phyloP scores from a whole-genome alignment of 139 green algal species.

The Haematococcus sp. region DNA sequence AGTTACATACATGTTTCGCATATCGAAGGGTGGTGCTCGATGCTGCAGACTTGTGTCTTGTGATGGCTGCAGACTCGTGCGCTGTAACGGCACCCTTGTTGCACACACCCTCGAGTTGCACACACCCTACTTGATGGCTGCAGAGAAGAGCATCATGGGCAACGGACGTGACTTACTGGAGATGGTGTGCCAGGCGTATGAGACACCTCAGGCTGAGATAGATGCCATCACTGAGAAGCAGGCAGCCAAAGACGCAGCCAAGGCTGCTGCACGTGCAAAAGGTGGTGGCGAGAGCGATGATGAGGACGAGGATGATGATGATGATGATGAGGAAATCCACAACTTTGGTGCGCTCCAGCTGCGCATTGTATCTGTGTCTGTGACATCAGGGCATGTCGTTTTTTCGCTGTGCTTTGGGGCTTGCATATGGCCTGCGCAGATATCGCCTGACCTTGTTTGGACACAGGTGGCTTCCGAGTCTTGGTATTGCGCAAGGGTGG shows the following conservation, averaged over 20 bases:
- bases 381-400: too few relatives aligned
- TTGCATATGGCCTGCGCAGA: too few relatives aligned
- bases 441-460: background rate
- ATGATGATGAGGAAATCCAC: constrained; percentile 1
- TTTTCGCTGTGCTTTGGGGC: too few relatives aligned
- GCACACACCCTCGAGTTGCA: too few relatives aligned
- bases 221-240: background rate
- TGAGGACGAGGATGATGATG: background rate
- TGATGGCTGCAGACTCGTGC: too few relatives aligned
- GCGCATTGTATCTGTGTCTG: too few relatives aligned
- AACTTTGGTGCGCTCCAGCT: background rate
- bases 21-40: background rate
- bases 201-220: constrained; percentile 12
- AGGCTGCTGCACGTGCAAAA: background rate
- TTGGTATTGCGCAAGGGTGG: constrained; percentile 50
- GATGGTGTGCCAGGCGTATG: constrained; percentile 64
- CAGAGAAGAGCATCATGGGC: constrained; percentile 58
- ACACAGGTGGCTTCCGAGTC: constrained; percentile 55
- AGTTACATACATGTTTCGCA: background rate
- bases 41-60: background rate
- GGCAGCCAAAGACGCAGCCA: background rate
- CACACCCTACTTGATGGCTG: too few relatives aligned
- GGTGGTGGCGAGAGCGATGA: background rate
- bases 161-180: constrained; percentile 66
- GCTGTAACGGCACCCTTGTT: too few relatives aligned